Conservation (phyloP, 225 moss, liverwort and hornwort species). For the Straminergon stramineum region DNA sequence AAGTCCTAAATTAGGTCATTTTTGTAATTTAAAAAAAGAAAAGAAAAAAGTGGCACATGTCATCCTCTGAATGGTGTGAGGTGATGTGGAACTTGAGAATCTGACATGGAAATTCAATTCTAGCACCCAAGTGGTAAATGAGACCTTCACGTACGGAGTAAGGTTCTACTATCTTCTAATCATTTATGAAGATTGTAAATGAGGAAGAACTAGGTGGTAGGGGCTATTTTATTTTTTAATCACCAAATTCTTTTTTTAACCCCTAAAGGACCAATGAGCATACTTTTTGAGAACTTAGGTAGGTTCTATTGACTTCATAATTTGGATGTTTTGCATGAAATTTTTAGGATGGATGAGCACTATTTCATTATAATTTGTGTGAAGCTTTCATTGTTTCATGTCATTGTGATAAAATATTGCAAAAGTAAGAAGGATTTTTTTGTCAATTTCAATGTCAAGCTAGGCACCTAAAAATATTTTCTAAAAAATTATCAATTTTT, state of each 20-base stretch:
- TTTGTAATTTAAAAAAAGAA: too few species aligned
- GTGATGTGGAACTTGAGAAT: too few species aligned
- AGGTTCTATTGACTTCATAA: not conserved
- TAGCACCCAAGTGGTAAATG: too few species aligned
- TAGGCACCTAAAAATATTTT: too few species aligned
- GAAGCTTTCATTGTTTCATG: not conserved
- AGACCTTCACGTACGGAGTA: too few species aligned
- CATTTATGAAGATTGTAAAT: not conserved
- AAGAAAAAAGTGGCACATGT: too few species aligned
- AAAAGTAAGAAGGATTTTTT: too few species aligned
- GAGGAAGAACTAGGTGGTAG: not conserved
- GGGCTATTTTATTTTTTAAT: not conserved
- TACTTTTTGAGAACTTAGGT: accelerated
- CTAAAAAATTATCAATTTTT: not conserved
- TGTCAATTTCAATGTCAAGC: too few species aligned
- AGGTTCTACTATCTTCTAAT: not conserved
- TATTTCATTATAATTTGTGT: not conserved
- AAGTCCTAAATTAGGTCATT: too few species aligned
- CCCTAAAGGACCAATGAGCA: not conserved
- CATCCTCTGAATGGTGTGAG: too few species aligned
- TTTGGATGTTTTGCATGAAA: not conserved
- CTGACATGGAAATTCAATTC: too few species aligned
- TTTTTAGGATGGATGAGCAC: not conserved
- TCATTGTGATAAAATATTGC: too few species aligned
- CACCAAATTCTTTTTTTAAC: not conserved